Evolutionary conservation across 495 filamentous ascomycete species (phyloP), one percentile per base, ranked within the genome.

Genomic region (Penicillium longicatenatum): DNA sequence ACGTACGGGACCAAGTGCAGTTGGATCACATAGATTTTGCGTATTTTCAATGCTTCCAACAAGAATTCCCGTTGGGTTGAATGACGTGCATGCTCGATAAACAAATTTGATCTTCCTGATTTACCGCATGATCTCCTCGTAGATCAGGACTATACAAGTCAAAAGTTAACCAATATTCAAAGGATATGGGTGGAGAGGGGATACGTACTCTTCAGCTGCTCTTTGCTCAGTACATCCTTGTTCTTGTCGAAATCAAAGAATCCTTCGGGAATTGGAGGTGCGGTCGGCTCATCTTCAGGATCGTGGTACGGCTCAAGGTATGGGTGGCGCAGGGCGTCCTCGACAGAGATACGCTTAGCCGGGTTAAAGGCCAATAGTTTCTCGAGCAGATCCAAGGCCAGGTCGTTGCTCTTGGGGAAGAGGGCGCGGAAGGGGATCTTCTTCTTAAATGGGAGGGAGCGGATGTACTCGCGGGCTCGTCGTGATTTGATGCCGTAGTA

Each of bases 171-270:
- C 57, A 37, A 52, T n/a, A 44, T 5, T 4, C 19, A 44, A 10
- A 39, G 19, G 1, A 4, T 5, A 26, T 26, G 21, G 17, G 43
- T 4, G 22, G 2, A 7, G 11, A 1, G n/a, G 37, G 9, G 10
- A 9, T n/a, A 77, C 85, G 73, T 70, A 90, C 88, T 67, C 81
- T 97, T 97, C 75, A 99, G 74, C 77, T 99, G 90, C 75, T 99
- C 95, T 80, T 99, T 99, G 81, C 89, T 96, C 61, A 99, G 79
- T 58, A 88, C 92, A 73, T 99, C 95, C 87, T 99, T 99, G 79
- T 96, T 94, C 83, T 97, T 96, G 78, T 99, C 95, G 70, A 99
- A 99, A 74, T 98, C 94, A 73, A 99, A 99, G 83, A 99, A 99
- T 67, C 95, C 92, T 67, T 97, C 92, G 0, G 95, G 95, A 63